phyloP scores from a whole-genome alignment of 106 monocot species.

The Gastrodia elata region DNA sequence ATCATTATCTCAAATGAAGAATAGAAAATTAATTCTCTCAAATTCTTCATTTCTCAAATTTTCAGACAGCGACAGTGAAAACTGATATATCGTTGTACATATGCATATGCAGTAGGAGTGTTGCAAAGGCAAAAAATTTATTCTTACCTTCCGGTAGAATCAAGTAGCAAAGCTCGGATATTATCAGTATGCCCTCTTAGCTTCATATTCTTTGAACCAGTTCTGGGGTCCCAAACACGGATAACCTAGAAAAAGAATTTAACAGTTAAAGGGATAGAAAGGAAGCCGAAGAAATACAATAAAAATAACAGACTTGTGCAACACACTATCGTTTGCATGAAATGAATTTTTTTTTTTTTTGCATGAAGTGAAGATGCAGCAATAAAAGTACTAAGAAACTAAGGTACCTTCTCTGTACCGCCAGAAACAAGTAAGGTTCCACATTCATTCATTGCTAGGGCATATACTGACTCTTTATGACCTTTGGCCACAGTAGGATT shows the following conservation, averaged over 20 bases:
- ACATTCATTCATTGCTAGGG: conserved; percentile 88
- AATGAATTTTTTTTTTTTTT: no score
- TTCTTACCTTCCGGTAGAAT: conserved; percentile 86
- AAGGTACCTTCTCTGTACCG: conserved; percentile 84
- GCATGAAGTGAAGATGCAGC: background rate
- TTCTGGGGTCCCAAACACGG: conserved; percentile 98
- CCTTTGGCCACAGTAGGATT: conserved; percentile 80
- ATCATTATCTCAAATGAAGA: no score
- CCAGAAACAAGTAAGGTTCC: conserved; percentile 93
- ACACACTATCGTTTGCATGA: background rate
- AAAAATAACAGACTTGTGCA: background rate
- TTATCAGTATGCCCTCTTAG: conserved; percentile 96
- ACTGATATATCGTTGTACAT: no score
- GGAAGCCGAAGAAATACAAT: conserved; percentile 2
- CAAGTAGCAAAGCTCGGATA: conserved; percentile 82
- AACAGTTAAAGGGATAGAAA: background rate
- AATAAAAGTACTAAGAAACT: conserved; percentile 1
- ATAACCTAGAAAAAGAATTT: conserved; percentile 44
- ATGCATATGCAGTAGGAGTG: no score
- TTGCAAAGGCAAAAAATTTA: background rate
- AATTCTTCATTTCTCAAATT: no score
- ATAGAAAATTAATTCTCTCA: no score
- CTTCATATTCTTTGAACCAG: conserved; percentile 96
- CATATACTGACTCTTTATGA: conserved; percentile 98
- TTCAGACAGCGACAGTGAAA: no score